Base-by-base conservation (phyloP, 2,329 filamentous ascomycete genomes). In the Diplodia intermedia region DNA sequence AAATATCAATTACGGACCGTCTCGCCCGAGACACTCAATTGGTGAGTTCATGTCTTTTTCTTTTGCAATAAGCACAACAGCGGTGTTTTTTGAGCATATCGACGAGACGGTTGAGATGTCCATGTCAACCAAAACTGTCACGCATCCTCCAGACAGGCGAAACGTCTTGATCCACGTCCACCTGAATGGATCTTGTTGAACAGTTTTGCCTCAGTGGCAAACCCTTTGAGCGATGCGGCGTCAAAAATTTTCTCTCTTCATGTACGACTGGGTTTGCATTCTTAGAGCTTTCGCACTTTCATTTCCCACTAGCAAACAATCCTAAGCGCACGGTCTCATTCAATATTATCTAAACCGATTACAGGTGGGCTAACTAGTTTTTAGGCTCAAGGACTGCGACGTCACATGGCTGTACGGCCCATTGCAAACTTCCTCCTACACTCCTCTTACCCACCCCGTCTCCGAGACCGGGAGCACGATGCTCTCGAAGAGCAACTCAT, bases 321-420 rank as follows among this genome's bases (percentile, higher is more conserved):
- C 60, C 60, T 14, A 38, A 60, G 14, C 38, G 55, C 36, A 8
- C 14, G 38, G 36, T 43, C 38, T 29, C 18, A 15, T 26, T 31
- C 31, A 52, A 14, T 53, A 23, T 15, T 14, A 40, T 20, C 61
- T 14, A 20, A 49, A 40, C 31, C 54, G n/a, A 54, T 55, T 36
- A 57, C 66, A 50, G 57, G 36, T 26, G 5, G 69, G 67, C 78
- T 83, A 72, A 83, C 71, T 50, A 56, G 63, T 62, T 62, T 43
- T 56, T 74, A 97, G 93, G 94, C 85, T 97, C 69, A 99, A 98
- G 78, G 95, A 98, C 74, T 95, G 91, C 78, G 94, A 99, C 79
- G 93, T 97, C 38, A 97, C 94, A 55, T 99, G 94, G 95, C 84
- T 99, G 0, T 99, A 98, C 75, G 95, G 95, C 0, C 95, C 95